Percentiles rank a stretch among this genome's conserved stretches.
These are phyloP conservation scores for Ganoderma multipileum DNA, from an alignment of 1,284 basidiomycete genomes.

Conservation along the genomic window DNA sequence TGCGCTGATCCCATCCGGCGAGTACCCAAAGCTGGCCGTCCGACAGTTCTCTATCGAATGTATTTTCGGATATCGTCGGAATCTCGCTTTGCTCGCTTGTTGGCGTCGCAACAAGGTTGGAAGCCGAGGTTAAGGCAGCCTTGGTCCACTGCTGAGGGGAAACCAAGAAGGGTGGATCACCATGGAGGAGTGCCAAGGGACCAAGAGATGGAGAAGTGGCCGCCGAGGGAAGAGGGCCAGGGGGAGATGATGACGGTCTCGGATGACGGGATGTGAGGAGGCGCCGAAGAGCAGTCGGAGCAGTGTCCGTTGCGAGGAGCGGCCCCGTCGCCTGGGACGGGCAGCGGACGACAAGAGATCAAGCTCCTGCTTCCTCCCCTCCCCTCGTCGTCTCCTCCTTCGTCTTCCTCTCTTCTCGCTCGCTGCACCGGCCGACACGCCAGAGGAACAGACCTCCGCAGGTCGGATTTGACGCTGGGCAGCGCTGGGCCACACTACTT, in stretches of 20 bases:
- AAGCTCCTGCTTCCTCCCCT: constrained; percentile 44
- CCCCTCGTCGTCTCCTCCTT: constrained; percentile 19
- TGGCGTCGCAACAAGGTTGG: background rate
- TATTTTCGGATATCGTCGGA: background rate
- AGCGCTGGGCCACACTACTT: constrained; percentile 19
- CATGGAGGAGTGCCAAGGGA: background rate
- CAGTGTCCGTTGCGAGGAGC: constrained; percentile 3
- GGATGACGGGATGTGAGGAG: background rate
- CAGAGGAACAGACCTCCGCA: constrained; percentile 29
- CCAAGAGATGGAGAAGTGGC: background rate
- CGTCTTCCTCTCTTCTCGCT: constrained; percentile 15
- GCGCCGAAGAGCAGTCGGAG: background rate
- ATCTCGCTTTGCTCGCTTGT: background rate
- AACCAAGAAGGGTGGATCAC: background rate
- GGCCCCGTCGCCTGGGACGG: background rate
- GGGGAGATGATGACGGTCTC: background rate
- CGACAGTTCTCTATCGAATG: background rate
- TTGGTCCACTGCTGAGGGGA: background rate
- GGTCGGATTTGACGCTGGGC: constrained; percentile 33
- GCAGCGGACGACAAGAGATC: background rate
- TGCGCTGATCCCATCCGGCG: background rate
- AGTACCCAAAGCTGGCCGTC: too few relatives aligned
- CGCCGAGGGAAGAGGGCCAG: background rate
- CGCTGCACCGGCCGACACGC: constrained; percentile 21
- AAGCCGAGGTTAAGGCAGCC: background rate